Evolutionary conservation across 495 filamentous ascomycete genomes (phyloP).

Genomic region (Aspergillus hancockii): DNA sequence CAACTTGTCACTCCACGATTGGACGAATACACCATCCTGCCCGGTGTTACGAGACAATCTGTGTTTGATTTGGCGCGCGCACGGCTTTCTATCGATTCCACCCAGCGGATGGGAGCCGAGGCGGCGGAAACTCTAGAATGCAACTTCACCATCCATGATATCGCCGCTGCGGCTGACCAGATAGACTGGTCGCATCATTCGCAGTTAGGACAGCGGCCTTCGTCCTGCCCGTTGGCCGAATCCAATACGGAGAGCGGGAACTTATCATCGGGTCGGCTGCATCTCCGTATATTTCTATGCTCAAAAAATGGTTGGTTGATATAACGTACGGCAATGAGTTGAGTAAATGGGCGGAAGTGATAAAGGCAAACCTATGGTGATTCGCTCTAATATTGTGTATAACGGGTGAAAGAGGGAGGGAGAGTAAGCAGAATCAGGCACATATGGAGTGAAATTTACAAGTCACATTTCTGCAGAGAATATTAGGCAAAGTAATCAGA

Average conservation of each 20-base stretch:
- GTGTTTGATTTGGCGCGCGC: too few relatives aligned
- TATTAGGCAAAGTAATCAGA: not conserved
- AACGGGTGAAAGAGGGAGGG: not conserved
- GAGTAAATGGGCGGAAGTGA: not conserved
- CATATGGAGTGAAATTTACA: not conserved
- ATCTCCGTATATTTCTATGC: not conserved
- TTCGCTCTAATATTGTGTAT: not conserved
- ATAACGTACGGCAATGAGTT: not conserved
- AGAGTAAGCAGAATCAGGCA: not conserved
- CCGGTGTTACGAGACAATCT: constrained; percentile 14
- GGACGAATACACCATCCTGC: constrained; percentile 6
- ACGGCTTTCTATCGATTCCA: too few relatives aligned
- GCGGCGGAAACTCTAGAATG: too few relatives aligned
- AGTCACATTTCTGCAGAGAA: not conserved
- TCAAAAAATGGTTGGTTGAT: not conserved
- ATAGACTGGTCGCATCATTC: too few relatives aligned
- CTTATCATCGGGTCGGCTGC: not conserved
- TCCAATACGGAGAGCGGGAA: not conserved
- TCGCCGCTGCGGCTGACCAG: too few relatives aligned
- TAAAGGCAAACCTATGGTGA: not conserved
- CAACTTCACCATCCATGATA: too few relatives aligned
- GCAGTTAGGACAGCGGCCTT: not conserved
- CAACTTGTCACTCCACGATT: constrained; percentile 4
- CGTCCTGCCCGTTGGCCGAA: not conserved
- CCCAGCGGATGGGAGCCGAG: too few relatives aligned